Evolutionary conservation across 306 rosid genomes (phyloP), one percentile per base, ranked within the genome.

Genomic region (Pterocarpus macrocarpus): DNA sequence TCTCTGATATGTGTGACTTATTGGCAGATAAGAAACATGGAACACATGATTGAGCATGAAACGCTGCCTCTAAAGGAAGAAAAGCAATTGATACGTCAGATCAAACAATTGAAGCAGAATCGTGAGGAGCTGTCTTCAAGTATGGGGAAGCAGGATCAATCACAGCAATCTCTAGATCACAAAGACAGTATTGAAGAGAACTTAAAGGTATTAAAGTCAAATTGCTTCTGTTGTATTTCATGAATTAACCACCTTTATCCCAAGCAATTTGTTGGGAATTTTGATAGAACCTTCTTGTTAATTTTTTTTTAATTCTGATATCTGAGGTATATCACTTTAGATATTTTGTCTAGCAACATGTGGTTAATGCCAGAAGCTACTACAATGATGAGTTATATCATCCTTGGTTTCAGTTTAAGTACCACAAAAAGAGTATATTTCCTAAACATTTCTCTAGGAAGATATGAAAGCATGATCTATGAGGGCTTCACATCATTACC

Each of bases 21-120:
- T 75, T 70, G 52, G 71, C 85, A 94, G 98, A 89, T 94, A 83
- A 86, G 87, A 77, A 87, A 85, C 84, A 86, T 91, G 88, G 94
- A 94, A 81, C 89, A 91, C 83, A 85, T 52, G 85, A 89, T 94
- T 50, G 85, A 89, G 75, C 98, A 94, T 83, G 98, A 90, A 84
- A 94, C 98, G 36, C 72, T 91, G 79, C 92, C 90, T 82, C 68
- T 94, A 74, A 90, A 87, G 70, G 94, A 94, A 82, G 98, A 94
- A 88, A 94, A 91, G 69, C 92, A 88, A 64, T 82, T 85, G 79
- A 80, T 94, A 77, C 95, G 90, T 67, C 95, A 91, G 82, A 94
- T 94, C 74, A 88, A 92, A 84, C 94, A 86, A 81, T 76, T 86
- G 88, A 91, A 89, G 87, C 98, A 91, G 80, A 87, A 35, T 13